Evolutionary conservation across 2,329 filamentous ascomycete genomes (phyloP), one percentile per base, ranked within the genome.

Genomic region (Chaetothyriales sp.): DNA sequence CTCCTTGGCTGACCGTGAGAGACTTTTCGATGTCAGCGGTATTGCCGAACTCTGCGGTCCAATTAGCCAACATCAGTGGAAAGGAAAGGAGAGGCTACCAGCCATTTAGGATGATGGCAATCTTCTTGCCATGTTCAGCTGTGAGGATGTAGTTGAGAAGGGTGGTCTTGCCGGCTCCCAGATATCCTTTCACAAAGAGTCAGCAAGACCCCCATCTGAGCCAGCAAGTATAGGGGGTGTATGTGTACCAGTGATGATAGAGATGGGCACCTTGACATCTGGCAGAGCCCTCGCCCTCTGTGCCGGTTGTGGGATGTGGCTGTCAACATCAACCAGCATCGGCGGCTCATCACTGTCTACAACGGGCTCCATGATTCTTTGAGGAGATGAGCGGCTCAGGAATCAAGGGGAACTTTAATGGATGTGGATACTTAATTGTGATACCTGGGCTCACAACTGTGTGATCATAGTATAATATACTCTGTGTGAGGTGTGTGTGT

Each of bases 31-130:
- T 95, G 63, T 97, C 90, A 61, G 89, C 77, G 51, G 90, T 88
- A 62, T 89, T 83, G 53, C 86, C 86, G 66, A 89, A 89, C 69
- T 89, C 86, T 87, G 58, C 50, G 5, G 20, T 8, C 19, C 6
- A 5, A 25, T 40, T 40, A 40, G 33, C 13, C 5, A 54, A 37
- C 20, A 13, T 10, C 18, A 28, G 13, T 13, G 50, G 46, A 53
- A 19, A 18, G 13, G 33, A 13, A 15, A 18, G 37, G 22, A 22
- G 47, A 46, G 45, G 46, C 22, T 55, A 75, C 66, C 64, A 63
- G 70, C 87, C 89, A 68, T 98, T 98, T 73, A 98, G 80, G 52
- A 98, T 97, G 13, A 98, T 92, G 9, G 92, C 92, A 66, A 98
- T 92, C 64, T 89, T 95, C 75, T 97, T 97, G 67, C 90, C 90